A percentile compares a stretch with the other conserved stretches of the same genome.
These are phyloP conservation scores for Rhytidiadelphus loreus DNA, from an alignment of 225 moss, liverwort and hornwort species.

Conservation along the genomic window DNA sequence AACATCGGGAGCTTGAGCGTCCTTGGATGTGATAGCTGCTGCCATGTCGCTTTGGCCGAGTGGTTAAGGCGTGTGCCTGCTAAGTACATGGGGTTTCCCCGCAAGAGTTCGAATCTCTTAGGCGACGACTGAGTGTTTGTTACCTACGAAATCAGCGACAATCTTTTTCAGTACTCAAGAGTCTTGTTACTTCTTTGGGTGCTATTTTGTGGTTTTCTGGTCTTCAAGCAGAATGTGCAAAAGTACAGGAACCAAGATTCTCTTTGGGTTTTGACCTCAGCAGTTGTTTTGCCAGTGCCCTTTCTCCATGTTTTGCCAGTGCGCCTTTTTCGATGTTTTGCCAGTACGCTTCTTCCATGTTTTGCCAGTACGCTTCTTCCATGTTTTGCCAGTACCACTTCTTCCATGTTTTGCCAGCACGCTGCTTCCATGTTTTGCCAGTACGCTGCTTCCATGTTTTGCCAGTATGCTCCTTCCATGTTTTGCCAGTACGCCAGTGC, in stretches of 20 bases:
- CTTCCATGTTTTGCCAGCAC: background rate
- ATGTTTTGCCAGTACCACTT: background rate
- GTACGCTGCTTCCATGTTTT: background rate
- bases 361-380: background rate
- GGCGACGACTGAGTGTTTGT: background rate
- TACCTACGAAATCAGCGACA: background rate
- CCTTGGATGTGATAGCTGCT: fast-evolving
- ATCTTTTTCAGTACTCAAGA: background rate
- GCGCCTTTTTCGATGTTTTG: background rate
- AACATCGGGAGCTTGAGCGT: background rate
- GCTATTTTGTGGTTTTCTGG: background rate
- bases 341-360: background rate
- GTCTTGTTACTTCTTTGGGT: background rate
- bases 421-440: background rate
- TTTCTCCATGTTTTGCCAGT: background rate
- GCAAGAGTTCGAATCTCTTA: slow-evolving; percentile 30
- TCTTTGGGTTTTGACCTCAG: background rate
- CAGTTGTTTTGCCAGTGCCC: background rate
- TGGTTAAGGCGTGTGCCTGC: slow-evolving; percentile 42
- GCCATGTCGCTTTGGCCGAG: slow-evolving; percentile 15
- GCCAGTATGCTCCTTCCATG: background rate
- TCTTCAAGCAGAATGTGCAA: background rate
- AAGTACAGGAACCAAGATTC: background rate
- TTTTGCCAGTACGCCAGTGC: background rate
- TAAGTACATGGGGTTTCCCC: slow-evolving; percentile 36